phyloP scores from a whole-genome alignment of 257 asterid species.

The Paulownia fortunei region DNA sequence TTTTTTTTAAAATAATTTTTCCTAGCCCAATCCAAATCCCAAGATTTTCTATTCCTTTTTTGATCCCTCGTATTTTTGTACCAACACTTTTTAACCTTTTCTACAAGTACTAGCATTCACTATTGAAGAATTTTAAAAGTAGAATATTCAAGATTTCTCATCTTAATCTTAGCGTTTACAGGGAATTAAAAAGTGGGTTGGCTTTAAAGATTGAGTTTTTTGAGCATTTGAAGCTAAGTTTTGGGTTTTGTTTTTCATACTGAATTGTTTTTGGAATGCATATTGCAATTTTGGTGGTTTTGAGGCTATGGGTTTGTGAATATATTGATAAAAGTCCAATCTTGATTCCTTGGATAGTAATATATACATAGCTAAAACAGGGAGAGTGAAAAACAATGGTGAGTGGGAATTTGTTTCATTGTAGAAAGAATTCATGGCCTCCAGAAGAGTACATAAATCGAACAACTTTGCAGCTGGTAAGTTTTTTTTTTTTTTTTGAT shows the following conservation, averaged over 20 bases:
- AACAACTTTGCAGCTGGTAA: conserved; percentile 91
- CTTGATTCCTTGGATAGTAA: conserved; percentile 30
- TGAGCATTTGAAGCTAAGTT: conserved; percentile 44
- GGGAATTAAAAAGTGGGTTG: conserved; percentile 34
- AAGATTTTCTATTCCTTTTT: no score
- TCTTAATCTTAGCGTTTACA: no score
- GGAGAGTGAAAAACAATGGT: conserved; percentile 73
- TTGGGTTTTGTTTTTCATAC: conserved; percentile 28
- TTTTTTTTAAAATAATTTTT: no score
- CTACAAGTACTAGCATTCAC: no score
- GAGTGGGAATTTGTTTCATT: conserved; percentile 82
- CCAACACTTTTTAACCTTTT: no score
- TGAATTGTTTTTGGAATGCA: not conserved
- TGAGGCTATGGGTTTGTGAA: conserved; percentile 31
- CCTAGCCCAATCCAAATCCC: no score
- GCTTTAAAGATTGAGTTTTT: conserved; percentile 51
- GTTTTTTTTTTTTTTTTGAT: conserved; percentile 24
- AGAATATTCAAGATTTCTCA: no score
- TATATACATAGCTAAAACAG: not conserved
- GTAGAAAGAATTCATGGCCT: conserved; percentile 95
- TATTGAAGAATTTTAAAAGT: no score
- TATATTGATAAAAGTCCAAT: conserved; percentile 33
- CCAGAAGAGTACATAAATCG: conserved; percentile 84
- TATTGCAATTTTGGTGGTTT: conserved; percentile 23
- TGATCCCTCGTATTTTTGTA: no score